phyloP scores from a whole-genome alignment of 176 grass and related monocot species.

The Typha latifolia region DNA sequence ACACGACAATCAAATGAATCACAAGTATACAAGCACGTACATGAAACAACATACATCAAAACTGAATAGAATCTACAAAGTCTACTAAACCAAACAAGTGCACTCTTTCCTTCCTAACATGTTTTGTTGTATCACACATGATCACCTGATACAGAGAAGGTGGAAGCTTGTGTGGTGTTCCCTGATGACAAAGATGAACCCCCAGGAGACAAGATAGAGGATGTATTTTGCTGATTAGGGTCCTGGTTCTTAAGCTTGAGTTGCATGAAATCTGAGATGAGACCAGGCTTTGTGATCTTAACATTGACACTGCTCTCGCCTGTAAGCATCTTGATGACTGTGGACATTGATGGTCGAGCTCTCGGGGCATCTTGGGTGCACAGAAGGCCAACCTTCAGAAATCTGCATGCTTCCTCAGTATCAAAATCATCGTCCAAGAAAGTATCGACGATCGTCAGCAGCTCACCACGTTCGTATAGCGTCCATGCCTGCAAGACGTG shows the following conservation, averaged over 20 bases:
- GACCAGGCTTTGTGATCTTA: slow-evolving; percentile 62
- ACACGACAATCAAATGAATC: too few species aligned
- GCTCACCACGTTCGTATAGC: slow-evolving; percentile 42
- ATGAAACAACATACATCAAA: too few species aligned
- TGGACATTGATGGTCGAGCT: slow-evolving; percentile 63
- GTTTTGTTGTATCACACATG: too few species aligned
- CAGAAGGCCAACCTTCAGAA: slow-evolving; percentile 64
- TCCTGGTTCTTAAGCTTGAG: slow-evolving; percentile 41
- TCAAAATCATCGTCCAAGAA: slow-evolving; percentile 38
- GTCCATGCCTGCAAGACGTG: slow-evolving; percentile 43
- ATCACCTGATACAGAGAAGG: too few species aligned
- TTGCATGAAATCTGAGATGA: slow-evolving; percentile 85
- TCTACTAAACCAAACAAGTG: too few species aligned
- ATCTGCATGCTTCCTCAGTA: slow-evolving; percentile 27
- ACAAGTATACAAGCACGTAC: too few species aligned
- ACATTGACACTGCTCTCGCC: slow-evolving; percentile 24
- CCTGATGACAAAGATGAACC: too few species aligned
- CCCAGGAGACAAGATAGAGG: too few species aligned
- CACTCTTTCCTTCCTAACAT: too few species aligned
- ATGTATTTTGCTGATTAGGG: too few species aligned
- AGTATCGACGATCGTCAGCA: slow-evolving; percentile 44
- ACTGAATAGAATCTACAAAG: too few species aligned
- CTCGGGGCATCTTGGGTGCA: slow-evolving; percentile 69
- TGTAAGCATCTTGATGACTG: slow-evolving; percentile 40
- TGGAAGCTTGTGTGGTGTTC: too few species aligned